These are phyloP conservation scores for Oropetium thomaeum DNA, from an alignment of 176 grass and related monocot species.

Conservation along the genomic window DNA sequence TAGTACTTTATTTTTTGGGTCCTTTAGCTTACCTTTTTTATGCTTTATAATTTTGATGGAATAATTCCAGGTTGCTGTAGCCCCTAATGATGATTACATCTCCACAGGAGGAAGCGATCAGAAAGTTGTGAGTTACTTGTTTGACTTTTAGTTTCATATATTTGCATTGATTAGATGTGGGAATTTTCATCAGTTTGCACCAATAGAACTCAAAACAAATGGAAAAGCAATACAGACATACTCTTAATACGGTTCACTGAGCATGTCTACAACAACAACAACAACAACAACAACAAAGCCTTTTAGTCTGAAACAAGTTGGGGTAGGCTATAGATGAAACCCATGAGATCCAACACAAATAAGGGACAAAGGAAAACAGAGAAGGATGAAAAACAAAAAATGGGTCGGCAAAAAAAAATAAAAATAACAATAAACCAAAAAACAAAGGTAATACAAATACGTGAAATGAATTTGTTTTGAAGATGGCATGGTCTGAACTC, in stretches of 20 bases:
- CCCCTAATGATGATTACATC: slow-evolving; percentile 85
- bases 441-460: background rate
- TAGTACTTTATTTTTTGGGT: slow-evolving; percentile 25
- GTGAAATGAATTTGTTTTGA: slow-evolving; percentile 9
- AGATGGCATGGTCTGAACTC: slow-evolving; percentile 3
- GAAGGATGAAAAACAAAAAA: too few species aligned
- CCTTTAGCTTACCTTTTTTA: background rate
- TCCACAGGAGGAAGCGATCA: slow-evolving; percentile 90
- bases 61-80: slow-evolving; percentile 65
- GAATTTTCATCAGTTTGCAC: background rate
- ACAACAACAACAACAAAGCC: too few species aligned
- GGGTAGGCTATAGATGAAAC: too few species aligned
- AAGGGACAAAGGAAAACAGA: too few species aligned
- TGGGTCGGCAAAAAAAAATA: too few species aligned
- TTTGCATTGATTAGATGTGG: background rate
- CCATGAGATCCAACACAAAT: too few species aligned
- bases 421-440: background rate
- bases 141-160: slow-evolving; percentile 22
- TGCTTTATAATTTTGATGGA: slow-evolving; percentile 25
- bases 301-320: too few species aligned
- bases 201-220: slow-evolving; percentile 11
- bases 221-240: background rate
- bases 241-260: slow-evolving; percentile 20
- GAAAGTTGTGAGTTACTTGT: slow-evolving; percentile 84
- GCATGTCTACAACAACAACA: too few species aligned